Evolutionary conservation across 352 stramenopile genomes (phyloP).

Genomic region (Globisporangium nunn): DNA sequence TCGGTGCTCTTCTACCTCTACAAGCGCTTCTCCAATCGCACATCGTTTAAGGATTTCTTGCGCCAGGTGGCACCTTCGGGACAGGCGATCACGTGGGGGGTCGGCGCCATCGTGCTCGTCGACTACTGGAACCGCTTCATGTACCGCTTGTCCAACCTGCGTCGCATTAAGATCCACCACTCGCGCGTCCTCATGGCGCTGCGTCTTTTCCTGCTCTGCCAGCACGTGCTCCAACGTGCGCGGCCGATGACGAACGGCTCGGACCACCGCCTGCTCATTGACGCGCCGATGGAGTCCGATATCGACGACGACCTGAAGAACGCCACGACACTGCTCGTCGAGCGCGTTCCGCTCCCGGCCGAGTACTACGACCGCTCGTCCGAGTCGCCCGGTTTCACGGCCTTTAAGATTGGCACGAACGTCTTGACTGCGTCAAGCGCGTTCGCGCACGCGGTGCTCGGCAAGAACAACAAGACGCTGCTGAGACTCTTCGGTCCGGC

Average conservation of each 20-base stretch:
- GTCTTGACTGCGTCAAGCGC: slow-evolving; percentile 71
- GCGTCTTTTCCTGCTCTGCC: slow-evolving; percentile 71
- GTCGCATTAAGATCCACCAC: slow-evolving; percentile 83
- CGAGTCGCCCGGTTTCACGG: slow-evolving; percentile 68
- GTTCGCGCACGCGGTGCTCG: slow-evolving; percentile 70
- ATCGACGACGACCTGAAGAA: slow-evolving; percentile 88
- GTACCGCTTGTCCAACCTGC: slow-evolving; percentile 80
- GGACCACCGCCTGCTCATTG: slow-evolving; percentile 73
- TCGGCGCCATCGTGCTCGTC: slow-evolving; percentile 37
- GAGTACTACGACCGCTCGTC: slow-evolving; percentile 84
- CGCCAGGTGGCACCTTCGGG: slow-evolving; percentile 54
- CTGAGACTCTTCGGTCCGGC: slow-evolving; percentile 46
- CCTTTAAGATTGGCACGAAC: slow-evolving; percentile 80
- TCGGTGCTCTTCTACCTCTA: slow-evolving; percentile 54
- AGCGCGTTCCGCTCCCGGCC: slow-evolving; percentile 69
- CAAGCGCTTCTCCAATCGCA: slow-evolving; percentile 62
- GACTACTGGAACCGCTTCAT: slow-evolving; percentile 77
- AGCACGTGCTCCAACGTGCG: slow-evolving; percentile 77
- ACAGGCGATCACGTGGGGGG: slow-evolving; percentile 51
- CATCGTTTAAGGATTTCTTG: slow-evolving; percentile 65
- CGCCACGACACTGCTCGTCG: slow-evolving; percentile 67
- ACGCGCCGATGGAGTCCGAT: slow-evolving; percentile 77
- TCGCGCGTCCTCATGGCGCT: slow-evolving; percentile 79
- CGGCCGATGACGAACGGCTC: slow-evolving; percentile 61
- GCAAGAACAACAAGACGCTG: slow-evolving; percentile 53